Evolutionary conservation across 2,329 filamentous ascomycete species (phyloP).

Genomic region (Sporothrix inflata): DNA sequence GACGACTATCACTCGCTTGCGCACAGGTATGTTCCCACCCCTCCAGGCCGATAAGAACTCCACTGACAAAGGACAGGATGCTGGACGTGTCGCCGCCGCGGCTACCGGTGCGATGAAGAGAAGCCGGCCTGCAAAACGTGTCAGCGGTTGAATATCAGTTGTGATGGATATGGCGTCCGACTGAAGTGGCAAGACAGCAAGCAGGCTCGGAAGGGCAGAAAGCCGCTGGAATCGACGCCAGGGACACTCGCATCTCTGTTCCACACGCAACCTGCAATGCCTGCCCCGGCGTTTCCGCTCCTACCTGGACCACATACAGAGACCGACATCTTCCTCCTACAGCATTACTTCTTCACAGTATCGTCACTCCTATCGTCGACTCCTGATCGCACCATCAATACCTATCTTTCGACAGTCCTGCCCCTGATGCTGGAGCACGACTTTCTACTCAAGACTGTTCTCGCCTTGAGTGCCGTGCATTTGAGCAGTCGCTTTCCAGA

Average conservation of each 20-base stretch:
- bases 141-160: neutral
- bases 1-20: constrained; percentile 4
- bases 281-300: neutral
- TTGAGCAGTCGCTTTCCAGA: constrained; percentile 36
- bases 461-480: constrained; percentile 58
- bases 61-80: neutral
- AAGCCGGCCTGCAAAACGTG: neutral
- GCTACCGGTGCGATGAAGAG: neutral
- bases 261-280: no score
- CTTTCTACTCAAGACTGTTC: constrained; percentile 56
- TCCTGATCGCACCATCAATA: constrained; percentile 21
- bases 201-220: neutral
- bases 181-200: constrained; percentile 33
- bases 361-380: constrained; percentile 23
- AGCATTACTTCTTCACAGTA: constrained; percentile 28
- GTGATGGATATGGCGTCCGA: constrained; percentile 2
- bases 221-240: no score
- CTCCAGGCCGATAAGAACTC: constrained; percentile 28
- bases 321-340: constrained; percentile 23
- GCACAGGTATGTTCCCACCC: neutral
- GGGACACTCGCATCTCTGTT: no score
- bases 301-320: neutral
- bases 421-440: constrained; percentile 24
- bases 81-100: constrained; percentile 21
- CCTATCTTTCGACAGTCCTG: constrained; percentile 46